Percentiles rank a stretch among this genome's conserved stretches.
Conservation (phyloP, 1,139 yeast genomes). For the Wickerhamomyces sp. region DNA sequence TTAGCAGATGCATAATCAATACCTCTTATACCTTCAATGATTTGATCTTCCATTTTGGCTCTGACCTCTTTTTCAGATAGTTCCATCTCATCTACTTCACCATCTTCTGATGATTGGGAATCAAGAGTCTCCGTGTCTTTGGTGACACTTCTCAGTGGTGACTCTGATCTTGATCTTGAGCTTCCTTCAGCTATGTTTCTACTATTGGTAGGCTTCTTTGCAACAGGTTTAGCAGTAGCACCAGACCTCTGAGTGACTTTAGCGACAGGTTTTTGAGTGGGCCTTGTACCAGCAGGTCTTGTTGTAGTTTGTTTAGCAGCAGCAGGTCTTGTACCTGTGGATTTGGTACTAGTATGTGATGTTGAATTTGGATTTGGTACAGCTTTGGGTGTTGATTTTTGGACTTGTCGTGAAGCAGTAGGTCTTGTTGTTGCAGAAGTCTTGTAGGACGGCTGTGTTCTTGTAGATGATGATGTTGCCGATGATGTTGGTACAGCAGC, state of each 20-base stretch:
- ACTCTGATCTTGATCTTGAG: conserved; percentile 16
- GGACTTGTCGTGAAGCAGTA: too few relatives aligned
- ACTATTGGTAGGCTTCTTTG: conserved; percentile 5
- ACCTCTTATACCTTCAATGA: conserved; percentile 32
- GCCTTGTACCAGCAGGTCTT: conserved; percentile 9
- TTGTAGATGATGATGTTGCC: conserved; percentile 4
- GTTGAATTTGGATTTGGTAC: not conserved
- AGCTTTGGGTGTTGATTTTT: not conserved
- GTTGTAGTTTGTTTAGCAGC: conserved; percentile 5
- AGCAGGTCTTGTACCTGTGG: conserved; percentile 1
- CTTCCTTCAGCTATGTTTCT: too few relatives aligned
- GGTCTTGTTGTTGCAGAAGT: conserved; percentile 1
- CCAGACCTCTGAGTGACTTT: conserved; percentile 4
- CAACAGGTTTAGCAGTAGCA: conserved; percentile 3
- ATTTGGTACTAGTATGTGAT: not conserved
- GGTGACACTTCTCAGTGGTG: conserved; percentile 17
- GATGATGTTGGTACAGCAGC: conserved; percentile 3
- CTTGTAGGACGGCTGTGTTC: conserved; percentile 4
- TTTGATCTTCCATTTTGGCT: conserved; percentile 31
- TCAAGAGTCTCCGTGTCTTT: conserved; percentile 31
- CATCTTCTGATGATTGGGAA: conserved; percentile 18
- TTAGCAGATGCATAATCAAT: conserved; percentile 68
- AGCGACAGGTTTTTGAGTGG: conserved; percentile 6
- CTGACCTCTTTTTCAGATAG: conserved; percentile 23
- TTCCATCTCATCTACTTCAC: conserved; percentile 19